These are phyloP conservation scores for Carex parvula DNA, from an alignment of 176 grass and related monocot genomes.

Conservation along the genomic window DNA sequence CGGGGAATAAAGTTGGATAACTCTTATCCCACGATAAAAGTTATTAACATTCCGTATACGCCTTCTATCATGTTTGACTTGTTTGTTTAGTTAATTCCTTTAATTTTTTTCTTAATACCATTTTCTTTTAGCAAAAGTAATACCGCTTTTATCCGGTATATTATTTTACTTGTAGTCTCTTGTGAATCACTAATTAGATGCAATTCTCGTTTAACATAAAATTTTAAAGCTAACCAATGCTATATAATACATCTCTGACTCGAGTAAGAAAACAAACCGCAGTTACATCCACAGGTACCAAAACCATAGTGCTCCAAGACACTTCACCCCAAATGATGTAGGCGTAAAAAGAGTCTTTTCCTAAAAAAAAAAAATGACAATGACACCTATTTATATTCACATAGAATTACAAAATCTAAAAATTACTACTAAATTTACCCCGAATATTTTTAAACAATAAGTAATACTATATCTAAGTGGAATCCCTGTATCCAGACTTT, in stretches of 20 bases:
- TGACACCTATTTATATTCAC: no score
- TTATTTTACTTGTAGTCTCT: background rate
- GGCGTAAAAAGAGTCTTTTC: background rate
- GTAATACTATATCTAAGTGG: no score
- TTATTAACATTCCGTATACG: background rate
- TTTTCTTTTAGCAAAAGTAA: background rate
- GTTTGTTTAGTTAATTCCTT: background rate
- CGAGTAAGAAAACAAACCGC: background rate
- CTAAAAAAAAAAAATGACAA: no score
- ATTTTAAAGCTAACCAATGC: background rate
- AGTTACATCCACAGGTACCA: background rate
- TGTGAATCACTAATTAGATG: background rate
- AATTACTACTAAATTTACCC: no score
- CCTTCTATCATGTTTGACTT: background rate
- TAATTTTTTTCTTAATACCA: background rate
- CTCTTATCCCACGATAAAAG: background rate
- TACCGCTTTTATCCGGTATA: background rate
- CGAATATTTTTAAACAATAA: no score
- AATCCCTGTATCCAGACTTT: no score
- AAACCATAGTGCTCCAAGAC: background rate
- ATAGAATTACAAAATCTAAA: no score
- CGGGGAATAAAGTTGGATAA: constrained; percentile 19
- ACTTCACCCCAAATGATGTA: background rate
- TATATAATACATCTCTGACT: background rate
- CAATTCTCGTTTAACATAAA: background rate